Evolutionary conservation across 2,329 filamentous ascomycete genomes (phyloP).

Genomic region (Xylaria sp.): DNA sequence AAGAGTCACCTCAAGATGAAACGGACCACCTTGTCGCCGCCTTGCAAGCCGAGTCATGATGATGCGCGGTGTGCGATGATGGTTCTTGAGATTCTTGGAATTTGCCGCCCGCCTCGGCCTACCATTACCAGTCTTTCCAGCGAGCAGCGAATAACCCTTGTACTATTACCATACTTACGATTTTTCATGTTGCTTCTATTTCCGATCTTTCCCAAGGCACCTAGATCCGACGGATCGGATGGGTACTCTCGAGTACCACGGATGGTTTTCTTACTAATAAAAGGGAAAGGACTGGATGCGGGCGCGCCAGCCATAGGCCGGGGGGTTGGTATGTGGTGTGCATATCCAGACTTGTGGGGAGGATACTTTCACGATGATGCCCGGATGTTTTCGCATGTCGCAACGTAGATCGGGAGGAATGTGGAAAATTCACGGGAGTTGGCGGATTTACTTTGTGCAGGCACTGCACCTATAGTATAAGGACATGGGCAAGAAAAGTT

Average conservation of each 20-base stretch:
- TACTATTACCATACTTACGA: conserved; percentile 45
- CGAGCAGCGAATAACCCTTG: conserved; percentile 37
- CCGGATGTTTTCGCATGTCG: conserved; percentile 27
- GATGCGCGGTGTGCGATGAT: conserved; percentile 24
- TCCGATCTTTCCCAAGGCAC: conserved; percentile 33
- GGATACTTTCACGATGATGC: conserved; percentile 31
- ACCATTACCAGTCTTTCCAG: conserved; percentile 9
- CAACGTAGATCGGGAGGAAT: conserved; percentile 35
- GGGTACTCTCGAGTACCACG: conserved; percentile 34
- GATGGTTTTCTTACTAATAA: conserved; percentile 40
- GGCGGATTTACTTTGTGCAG: conserved; percentile 26
- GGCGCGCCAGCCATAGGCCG: conserved; percentile 25
- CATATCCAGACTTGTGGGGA: conserved; percentile 21
- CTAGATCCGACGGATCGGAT: conserved; percentile 34
- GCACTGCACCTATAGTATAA: conserved; percentile 32
- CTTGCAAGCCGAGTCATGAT: conserved; percentile 44
- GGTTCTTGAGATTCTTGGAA: conserved; percentile 23
- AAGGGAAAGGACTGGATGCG: conserved; percentile 33
- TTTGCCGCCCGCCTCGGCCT: conserved; percentile 2
- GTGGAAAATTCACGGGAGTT: conserved; percentile 44
- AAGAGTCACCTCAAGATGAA: conserved; percentile 40
- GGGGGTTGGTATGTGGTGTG: conserved; percentile 35
- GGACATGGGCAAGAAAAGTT: conserved; percentile 27
- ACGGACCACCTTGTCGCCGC: conserved; percentile 39
- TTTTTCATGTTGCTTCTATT: conserved; percentile 37